Base-by-base conservation (phyloP, 768 basidiomycete species). In the Lenzites betulinus region DNA sequence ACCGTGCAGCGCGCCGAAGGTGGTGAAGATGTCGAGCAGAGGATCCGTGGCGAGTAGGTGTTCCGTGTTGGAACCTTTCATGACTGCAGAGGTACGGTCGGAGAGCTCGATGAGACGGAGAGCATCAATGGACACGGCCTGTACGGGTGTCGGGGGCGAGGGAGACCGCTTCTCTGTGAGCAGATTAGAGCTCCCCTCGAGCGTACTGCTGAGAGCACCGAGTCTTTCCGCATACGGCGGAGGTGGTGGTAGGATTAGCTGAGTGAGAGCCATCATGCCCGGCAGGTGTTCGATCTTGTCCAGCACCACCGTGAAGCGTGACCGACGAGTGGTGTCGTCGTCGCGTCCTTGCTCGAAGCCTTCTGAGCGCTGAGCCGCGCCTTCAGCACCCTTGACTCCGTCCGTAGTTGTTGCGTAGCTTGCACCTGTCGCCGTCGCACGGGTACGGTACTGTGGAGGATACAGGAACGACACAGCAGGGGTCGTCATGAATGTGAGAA, bases 221-320 rank as follows among this genome's bases (percentile, higher is more conserved):
- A 26, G 25, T 38, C 25, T 41, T 18, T 54, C 59, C 30, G 51
- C 30, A 20, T 66, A 63, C 6, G 58, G 43, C 7, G 70, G 66
- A 0, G 74, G 70, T 1, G 74, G 70, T 1, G 79, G 74, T 25
- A 87, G 87, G 42, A 98, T 77, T 56, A 98, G 84, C 68, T 95
- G 90, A 0, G 91, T 85, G 55, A 99, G 77, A 0, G 92, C 84
- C 93, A 99, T 95, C 74, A 93, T 87, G 9, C 90, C 84, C 0
- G 95, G 89, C 0, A 98, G 71, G 70, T 95, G 92, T 67, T 97
- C 96, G 49, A 95, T 77, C 70, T 88, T 92, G 71, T 96, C 94
- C 18, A 98, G 81, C 18, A 98, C 86, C 60, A 98, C 84, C 0
- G 90, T 88, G 75, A 95, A 92, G 9, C 86, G 81, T 2, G 78